A percentile compares a stretch with the other conserved stretches of the same genome.
Evolutionary conservation across 306 rosid genomes (phyloP).

Genomic region (Parietaria judaica): DNA sequence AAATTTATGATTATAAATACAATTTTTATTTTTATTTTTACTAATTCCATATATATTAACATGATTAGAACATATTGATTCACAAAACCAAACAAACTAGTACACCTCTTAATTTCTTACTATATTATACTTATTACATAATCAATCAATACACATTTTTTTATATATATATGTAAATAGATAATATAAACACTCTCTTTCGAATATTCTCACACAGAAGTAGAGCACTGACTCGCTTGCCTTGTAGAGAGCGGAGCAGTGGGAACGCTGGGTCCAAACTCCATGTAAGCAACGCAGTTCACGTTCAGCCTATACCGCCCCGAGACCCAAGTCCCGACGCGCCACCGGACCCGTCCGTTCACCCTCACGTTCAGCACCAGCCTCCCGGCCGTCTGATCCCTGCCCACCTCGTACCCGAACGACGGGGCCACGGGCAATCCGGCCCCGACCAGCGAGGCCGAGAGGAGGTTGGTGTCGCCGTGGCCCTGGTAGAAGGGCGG

Average conservation of each 20-base stretch:
- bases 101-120: constrained; percentile 20
- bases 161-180: not conserved
- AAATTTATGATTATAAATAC: too few species aligned
- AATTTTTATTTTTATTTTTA: too few species aligned
- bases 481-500: constrained; percentile 80
- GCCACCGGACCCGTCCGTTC: constrained; percentile 76
- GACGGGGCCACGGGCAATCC: constrained; percentile 67
- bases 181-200: not conserved
- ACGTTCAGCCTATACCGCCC: constrained; percentile 62
- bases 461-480: constrained; percentile 48
- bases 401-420: constrained; percentile 58
- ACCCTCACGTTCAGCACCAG: constrained; percentile 48
- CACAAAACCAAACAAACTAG: constrained; percentile 24
- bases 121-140: constrained; percentile 8
- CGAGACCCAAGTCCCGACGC: constrained; percentile 90
- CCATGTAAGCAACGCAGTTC: constrained; percentile 58
- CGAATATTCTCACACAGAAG: constrained; percentile 33
- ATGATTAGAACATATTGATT: constrained; percentile 14
- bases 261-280: constrained; percentile 47
- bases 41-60: too few species aligned
- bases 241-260: constrained; percentile 43
- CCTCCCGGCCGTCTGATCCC: constrained; percentile 64
- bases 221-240: constrained; percentile 63
- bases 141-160: too few species aligned
- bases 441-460: constrained; percentile 56